A percentile compares a stretch with the other conserved stretches of the same genome.
phyloP scores from a whole-genome alignment of 129 eudicot genomes.

The Rutidosis leptorrhynchoides region DNA sequence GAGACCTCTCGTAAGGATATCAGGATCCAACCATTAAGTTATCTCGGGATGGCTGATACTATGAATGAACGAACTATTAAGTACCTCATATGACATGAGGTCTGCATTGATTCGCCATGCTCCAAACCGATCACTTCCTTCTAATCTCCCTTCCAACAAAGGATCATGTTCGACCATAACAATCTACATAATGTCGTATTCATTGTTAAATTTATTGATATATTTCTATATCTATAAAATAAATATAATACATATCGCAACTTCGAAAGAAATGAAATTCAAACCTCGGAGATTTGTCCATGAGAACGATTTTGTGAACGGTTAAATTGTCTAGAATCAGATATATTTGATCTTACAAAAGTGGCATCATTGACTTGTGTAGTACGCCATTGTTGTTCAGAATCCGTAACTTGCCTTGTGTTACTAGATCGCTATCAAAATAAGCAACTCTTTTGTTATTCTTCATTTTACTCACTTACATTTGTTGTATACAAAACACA shows the following conservation, averaged over 20 bases:
- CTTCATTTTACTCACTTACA: background rate
- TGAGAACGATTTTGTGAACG: slow-evolving; percentile 30
- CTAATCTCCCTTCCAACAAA: slow-evolving; percentile 30
- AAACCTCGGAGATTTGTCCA: slow-evolving; percentile 40
- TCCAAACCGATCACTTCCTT: slow-evolving; percentile 37
- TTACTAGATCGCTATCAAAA: slow-evolving; percentile 32
- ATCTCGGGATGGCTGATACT: too few relatives aligned
- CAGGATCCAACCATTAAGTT: too few relatives aligned
- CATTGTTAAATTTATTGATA: background rate
- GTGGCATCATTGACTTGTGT: background rate
- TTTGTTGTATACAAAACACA: too few relatives aligned
- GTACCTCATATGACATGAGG: slow-evolving; percentile 43
- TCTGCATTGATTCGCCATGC: slow-evolving; percentile 49
- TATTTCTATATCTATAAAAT: too few relatives aligned
- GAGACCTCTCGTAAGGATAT: too few relatives aligned
- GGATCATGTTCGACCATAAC: slow-evolving; percentile 31
- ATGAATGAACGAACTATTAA: background rate
- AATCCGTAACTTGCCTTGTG: slow-evolving; percentile 24
- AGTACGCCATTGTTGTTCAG: slow-evolving; percentile 22
- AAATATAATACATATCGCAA: slow-evolving; percentile 5
- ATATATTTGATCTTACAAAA: slow-evolving; percentile 27
- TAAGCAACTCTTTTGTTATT: background rate
- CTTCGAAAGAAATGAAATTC: slow-evolving; percentile 4
- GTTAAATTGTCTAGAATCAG: slow-evolving; percentile 34
- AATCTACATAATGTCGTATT: slow-evolving; percentile 24